Conservation (phyloP, 2,329 filamentous ascomycete species). For the Leptographium galeiforme region DNA sequence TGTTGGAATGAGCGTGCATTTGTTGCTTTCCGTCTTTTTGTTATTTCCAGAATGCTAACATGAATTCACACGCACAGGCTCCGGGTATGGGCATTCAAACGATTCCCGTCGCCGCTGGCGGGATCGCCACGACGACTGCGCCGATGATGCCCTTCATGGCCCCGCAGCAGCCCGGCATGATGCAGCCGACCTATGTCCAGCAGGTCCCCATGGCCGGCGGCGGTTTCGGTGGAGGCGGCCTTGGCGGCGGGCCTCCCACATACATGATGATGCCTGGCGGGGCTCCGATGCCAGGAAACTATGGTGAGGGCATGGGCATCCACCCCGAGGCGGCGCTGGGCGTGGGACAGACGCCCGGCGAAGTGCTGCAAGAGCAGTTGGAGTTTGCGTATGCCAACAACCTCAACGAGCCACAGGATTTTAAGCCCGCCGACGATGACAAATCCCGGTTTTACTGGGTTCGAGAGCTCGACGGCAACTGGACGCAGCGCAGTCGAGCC, state of each 20-base stretch:
- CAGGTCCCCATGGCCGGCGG: constrained; percentile 5
- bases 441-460: constrained; percentile 47
- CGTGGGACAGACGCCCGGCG: constrained; percentile 35
- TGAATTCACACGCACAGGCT: not conserved
- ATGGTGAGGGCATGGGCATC: constrained; percentile 10
- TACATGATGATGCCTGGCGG: constrained; percentile 17
- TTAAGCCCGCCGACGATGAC: constrained; percentile 48
- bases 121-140: constrained; percentile 8
- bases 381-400: constrained; percentile 35
- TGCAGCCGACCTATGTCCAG: not conserved
- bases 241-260: constrained; percentile 7
- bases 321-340: constrained; percentile 36
- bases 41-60: not conserved
- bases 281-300: constrained; percentile 1
- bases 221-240: not conserved
- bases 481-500: constrained; percentile 44
- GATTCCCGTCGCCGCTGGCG: constrained; percentile 3
- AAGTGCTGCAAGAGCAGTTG: constrained; percentile 32
- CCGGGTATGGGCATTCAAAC: not conserved
- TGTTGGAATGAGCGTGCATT: not conserved
- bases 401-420: constrained; percentile 45
- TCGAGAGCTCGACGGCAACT: constrained; percentile 46
- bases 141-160: constrained; percentile 8
- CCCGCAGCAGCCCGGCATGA: constrained; percentile 5
- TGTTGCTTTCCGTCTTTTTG: not conserved